phyloP scores from a whole-genome alignment of 768 basidiomycete species.

The Termitomyces sp. region DNA sequence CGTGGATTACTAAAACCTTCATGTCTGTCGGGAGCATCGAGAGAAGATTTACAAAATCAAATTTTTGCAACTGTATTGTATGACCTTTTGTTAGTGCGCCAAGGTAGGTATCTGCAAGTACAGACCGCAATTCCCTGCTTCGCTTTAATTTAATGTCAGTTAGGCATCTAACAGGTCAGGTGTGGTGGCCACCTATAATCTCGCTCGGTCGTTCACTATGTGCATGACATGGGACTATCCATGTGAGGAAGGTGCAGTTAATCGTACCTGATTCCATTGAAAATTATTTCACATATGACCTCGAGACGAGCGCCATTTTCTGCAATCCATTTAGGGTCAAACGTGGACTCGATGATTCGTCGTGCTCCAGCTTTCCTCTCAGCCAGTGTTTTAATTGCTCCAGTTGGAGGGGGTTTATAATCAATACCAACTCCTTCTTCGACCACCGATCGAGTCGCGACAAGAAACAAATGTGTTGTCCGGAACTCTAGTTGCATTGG shows the following conservation, averaged over 20 bases:
- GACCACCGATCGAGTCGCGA: slow-evolving; percentile 28
- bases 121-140: slow-evolving; percentile 25
- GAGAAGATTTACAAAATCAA: slow-evolving; percentile 25
- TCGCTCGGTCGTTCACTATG: slow-evolving; percentile 20
- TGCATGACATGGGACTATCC: background rate
- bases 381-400: slow-evolving; percentile 19
- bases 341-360: slow-evolving; percentile 17
- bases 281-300: slow-evolving; percentile 16
- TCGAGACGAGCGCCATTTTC: slow-evolving; percentile 20
- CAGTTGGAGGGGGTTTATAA: slow-evolving; percentile 18
- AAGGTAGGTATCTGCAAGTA: background rate
- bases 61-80: slow-evolving; percentile 24
- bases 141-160: slow-evolving; percentile 9
- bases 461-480: slow-evolving; percentile 36
- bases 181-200: slow-evolving; percentile 19
- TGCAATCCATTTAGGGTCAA: slow-evolving; percentile 25
- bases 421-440: slow-evolving; percentile 17
- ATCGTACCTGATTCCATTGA: slow-evolving; percentile 14
- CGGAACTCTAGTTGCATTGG: slow-evolving; percentile 34
- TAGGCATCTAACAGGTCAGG: background rate
- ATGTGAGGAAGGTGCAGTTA: background rate
- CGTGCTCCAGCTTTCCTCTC: slow-evolving; percentile 21
- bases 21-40: slow-evolving; percentile 22
- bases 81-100: background rate
- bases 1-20: slow-evolving; percentile 37